These are phyloP conservation scores for Phoma sp. DNA, from an alignment of 2,329 filamentous ascomycete genomes.

Conservation along the genomic window DNA sequence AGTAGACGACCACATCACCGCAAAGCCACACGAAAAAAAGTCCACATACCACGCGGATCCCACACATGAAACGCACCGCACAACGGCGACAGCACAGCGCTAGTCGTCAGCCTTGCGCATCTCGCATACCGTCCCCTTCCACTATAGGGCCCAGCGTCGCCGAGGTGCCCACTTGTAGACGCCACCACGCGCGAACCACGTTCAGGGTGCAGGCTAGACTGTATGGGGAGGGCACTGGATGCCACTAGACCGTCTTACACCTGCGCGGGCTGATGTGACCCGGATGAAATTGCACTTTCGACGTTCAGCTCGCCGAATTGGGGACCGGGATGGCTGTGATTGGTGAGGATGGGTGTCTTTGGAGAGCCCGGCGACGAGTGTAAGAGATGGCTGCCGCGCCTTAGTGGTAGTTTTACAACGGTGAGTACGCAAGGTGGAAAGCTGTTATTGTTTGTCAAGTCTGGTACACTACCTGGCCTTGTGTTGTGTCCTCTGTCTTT, in stretches of 20 bases:
- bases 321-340: constrained; percentile 14
- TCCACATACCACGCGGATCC: not conserved
- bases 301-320: constrained; percentile 28
- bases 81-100: constrained; percentile 8
- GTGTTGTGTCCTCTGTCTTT: not conserved
- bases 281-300: constrained; percentile 20
- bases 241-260: constrained; percentile 17
- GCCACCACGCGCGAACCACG: constrained; percentile 24
- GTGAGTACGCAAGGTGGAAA: not conserved
- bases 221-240: constrained; percentile 7
- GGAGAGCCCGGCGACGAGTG: constrained; percentile 7
- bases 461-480: not conserved
- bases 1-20: not conserved
- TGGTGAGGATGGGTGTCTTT: constrained; percentile 8
- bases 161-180: constrained; percentile 10
- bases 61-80: constrained; percentile 1
- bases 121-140: not conserved
- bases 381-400: constrained; percentile 1
- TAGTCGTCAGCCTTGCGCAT: constrained; percentile 10
- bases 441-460: not conserved
- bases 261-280: not conserved
- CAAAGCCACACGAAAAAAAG: not conserved
- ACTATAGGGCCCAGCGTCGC: constrained; percentile 3
- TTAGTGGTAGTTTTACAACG: not conserved
- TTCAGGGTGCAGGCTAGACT: constrained; percentile 22